Conservation (phyloP, 139 green algal species). For the Eudorina sp. region DNA sequence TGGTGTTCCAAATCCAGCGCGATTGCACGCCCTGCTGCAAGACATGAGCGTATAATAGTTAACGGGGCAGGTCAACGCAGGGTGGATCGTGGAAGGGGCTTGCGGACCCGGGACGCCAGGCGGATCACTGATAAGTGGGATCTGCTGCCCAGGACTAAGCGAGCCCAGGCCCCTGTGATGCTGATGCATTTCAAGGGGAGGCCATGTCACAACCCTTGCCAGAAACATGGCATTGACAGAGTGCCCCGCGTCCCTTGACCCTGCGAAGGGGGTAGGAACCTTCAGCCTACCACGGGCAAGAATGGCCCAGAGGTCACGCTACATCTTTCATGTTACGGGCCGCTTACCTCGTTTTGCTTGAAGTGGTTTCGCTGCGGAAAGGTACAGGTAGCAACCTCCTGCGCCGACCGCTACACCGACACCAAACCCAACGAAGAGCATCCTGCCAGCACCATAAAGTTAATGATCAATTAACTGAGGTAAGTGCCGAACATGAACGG, state of each 20-base stretch:
- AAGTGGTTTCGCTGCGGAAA: neutral
- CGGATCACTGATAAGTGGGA: too few species aligned
- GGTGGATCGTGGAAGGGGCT: neutral
- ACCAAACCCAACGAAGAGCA: constrained; percentile 36
- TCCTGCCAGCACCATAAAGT: neutral
- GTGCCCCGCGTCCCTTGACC: too few species aligned
- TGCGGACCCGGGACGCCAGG: too few species aligned
- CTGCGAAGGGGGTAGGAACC: too few species aligned
- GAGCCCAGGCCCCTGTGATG: neutral
- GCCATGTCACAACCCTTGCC: too few species aligned
- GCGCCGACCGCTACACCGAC: constrained; percentile 43
- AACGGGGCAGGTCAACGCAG: neutral
- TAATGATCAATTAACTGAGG: too few species aligned
- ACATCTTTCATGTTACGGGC: neutral
- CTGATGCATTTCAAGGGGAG: neutral
- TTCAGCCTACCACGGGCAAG: too few species aligned
- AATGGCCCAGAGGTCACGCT: too few species aligned
- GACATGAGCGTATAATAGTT: neutral
- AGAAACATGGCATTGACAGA: too few species aligned
- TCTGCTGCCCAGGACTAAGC: too few species aligned
- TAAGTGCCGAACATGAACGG: too few species aligned
- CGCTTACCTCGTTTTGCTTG: neutral
- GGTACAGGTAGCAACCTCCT: constrained; percentile 49
- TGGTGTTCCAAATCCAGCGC: neutral
- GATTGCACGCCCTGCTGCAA: neutral